A percentile compares a stretch with the other conserved stretches of the same genome.
These are phyloP conservation scores for Apiotrichum laibachii DNA, from an alignment of 1,284 basidiomycete species.

Conservation along the genomic window DNA sequence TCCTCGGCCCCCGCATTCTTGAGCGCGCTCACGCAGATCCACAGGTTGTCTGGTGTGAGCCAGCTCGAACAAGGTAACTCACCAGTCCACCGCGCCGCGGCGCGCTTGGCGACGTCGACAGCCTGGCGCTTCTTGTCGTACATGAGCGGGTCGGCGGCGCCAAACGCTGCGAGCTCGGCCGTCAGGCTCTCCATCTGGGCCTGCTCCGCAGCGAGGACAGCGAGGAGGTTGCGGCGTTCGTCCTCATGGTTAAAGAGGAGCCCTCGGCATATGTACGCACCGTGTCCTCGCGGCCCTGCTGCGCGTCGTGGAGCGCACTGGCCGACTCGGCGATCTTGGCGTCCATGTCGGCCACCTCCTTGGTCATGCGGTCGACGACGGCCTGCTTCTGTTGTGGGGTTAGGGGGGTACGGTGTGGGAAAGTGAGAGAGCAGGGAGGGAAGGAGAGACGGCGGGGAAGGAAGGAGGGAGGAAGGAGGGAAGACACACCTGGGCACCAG, in stretches of 20 bases:
- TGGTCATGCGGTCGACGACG: constrained; percentile 59
- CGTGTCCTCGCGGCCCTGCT: constrained; percentile 61
- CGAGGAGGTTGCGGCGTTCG: constrained; percentile 57
- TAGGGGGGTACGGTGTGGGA: neutral
- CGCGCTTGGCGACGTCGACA: constrained; percentile 69
- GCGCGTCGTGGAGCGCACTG: constrained; percentile 58
- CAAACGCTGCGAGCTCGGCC: constrained; percentile 62
- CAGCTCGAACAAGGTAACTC: constrained; percentile 25
- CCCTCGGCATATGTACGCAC: constrained; percentile 54
- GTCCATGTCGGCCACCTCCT: constrained; percentile 55
- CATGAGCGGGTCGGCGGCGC: constrained; percentile 75
- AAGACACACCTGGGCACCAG: constrained; percentile 65
- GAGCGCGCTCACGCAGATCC: constrained; percentile 27
- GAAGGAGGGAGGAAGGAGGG: neutral
- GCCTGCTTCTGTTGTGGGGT: constrained; percentile 43
- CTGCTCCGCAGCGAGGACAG: constrained; percentile 49
- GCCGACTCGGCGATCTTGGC: constrained; percentile 38
- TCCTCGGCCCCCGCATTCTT: constrained; percentile 19
- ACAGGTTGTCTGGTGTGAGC: constrained; percentile 38
- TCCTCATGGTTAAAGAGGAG: constrained; percentile 54
- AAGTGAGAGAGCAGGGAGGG: no score
- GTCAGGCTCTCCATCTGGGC: constrained; percentile 49
- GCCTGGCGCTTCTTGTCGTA: constrained; percentile 71
- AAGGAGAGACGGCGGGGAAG: no score
- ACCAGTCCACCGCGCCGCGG: constrained; percentile 82